Conservation (phyloP, 1,284 basidiomycete genomes). For the Earliella scabrosa region DNA sequence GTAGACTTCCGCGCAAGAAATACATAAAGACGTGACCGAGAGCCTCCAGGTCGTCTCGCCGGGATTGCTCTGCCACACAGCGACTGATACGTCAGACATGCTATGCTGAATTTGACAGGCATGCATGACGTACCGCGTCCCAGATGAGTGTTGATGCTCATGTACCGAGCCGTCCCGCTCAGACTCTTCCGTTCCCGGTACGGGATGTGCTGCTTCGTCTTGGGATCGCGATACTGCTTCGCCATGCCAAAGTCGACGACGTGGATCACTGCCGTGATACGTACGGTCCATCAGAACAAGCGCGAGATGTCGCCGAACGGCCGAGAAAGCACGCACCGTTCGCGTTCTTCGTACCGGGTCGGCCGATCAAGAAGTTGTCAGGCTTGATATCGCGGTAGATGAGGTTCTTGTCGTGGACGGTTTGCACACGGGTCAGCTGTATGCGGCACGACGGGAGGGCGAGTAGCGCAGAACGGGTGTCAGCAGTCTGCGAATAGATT, state of each 20-base stretch:
- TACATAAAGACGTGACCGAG: conserved; percentile 99
- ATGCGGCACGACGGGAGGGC: no score
- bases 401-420: conserved; percentile 96
- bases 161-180: conserved; percentile 92
- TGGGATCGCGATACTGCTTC: conserved; percentile 96
- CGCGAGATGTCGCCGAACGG: background rate
- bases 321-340: conserved; percentile 56
- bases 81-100: conserved; percentile 4
- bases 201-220: conserved; percentile 96
- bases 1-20: conserved; percentile 90
- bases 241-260: conserved; percentile 98
- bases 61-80: conserved; percentile 83
- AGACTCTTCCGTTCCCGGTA: conserved; percentile 95
- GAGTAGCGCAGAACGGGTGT: background rate
- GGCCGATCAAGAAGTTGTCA: conserved; percentile 95
- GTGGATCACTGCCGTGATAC: conserved; percentile 46
- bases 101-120: background rate
- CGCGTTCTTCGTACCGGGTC: conserved; percentile 85
- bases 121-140: conserved; percentile 72
- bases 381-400: conserved; percentile 99
- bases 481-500: conserved; percentile 4
- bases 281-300: background rate
- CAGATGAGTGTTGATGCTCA: conserved; percentile 97
- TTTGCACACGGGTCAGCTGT: conserved; percentile 88
- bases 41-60: conserved; percentile 93